Evolutionary conservation across 139 green algal species (phyloP).

Genomic region (Tetradesmus lagerheimii): DNA sequence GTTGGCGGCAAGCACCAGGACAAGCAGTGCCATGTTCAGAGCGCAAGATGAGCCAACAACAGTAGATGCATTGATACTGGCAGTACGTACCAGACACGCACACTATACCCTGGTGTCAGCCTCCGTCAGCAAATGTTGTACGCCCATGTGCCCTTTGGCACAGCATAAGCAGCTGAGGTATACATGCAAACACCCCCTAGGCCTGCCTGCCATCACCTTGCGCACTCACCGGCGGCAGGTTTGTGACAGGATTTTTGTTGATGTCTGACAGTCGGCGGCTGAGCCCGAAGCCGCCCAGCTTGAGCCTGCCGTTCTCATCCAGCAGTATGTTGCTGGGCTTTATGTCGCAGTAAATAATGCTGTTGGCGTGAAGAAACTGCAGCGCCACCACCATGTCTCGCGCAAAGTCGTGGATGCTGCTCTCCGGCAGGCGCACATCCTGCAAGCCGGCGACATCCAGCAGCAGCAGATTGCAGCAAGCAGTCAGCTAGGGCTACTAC

Average conservation of each 20-base stretch:
- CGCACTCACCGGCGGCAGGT: constrained; percentile 44
- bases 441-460: neutral
- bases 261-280: constrained; percentile 81
- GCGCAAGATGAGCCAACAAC: neutral
- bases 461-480: neutral
- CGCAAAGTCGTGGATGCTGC: constrained; percentile 89
- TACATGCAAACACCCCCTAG: too few species aligned
- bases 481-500: too few species aligned
- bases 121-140: too few species aligned
- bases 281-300: constrained; percentile 96
- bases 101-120: too few species aligned
- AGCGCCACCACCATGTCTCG: constrained; percentile 81
- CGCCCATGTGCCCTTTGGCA: too few species aligned
- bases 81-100: neutral
- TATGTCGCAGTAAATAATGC: constrained; percentile 93
- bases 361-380: constrained; percentile 86
- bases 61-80: too few species aligned
- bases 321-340: constrained; percentile 96
- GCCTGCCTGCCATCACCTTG: neutral
- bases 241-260: constrained; percentile 76
- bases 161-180: too few species aligned
- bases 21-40: neutral
- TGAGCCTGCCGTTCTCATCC: constrained; percentile 93
- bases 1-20: neutral
- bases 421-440: constrained; percentile 89